Percentiles rank a stretch among this genome's conserved stretches.
These are phyloP conservation scores for Chlorella sp. DNA, from an alignment of 139 green algal genomes.

Conservation along the genomic window DNA sequence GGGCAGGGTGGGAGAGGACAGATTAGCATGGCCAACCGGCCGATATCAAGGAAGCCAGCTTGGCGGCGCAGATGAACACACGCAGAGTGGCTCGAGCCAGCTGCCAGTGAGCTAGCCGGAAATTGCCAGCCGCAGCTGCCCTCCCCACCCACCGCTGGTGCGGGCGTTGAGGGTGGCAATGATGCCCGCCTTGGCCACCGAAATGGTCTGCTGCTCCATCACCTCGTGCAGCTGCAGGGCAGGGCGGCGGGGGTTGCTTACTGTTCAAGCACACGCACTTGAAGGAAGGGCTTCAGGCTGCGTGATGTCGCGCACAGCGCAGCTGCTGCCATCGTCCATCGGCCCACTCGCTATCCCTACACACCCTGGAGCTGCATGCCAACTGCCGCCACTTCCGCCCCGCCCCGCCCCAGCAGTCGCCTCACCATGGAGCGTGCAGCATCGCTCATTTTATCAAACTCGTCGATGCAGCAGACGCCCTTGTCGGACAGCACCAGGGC, in stretches of 20 bases:
- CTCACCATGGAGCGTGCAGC: constrained; percentile 84
- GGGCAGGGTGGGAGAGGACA: background rate
- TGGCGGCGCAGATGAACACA: background rate
- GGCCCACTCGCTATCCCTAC: no score
- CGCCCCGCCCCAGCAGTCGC: background rate
- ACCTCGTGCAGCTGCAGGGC: constrained; percentile 83
- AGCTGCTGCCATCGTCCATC: background rate
- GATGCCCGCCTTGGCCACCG: constrained; percentile 98
- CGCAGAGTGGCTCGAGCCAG: background rate
- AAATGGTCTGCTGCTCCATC: constrained; percentile 99
- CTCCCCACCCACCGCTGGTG: constrained; percentile 52
- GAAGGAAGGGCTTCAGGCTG: no score
- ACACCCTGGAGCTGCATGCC: no score
- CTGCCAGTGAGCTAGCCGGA: no score
- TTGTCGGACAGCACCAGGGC: constrained; percentile 94
- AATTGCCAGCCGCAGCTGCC: no score
- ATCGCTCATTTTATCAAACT: constrained; percentile 99
- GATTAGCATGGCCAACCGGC: no score
- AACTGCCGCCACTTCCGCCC: no score
- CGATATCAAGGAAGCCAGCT: no score
- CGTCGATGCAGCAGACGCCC: constrained; percentile 98
- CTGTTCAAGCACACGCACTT: no score
- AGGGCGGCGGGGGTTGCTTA: background rate
- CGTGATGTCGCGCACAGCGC: background rate
- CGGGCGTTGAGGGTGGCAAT: constrained; percentile 97